These are phyloP conservation scores for Diutina rugosa DNA, from an alignment of 1,139 yeast species.

Conservation along the genomic window DNA sequence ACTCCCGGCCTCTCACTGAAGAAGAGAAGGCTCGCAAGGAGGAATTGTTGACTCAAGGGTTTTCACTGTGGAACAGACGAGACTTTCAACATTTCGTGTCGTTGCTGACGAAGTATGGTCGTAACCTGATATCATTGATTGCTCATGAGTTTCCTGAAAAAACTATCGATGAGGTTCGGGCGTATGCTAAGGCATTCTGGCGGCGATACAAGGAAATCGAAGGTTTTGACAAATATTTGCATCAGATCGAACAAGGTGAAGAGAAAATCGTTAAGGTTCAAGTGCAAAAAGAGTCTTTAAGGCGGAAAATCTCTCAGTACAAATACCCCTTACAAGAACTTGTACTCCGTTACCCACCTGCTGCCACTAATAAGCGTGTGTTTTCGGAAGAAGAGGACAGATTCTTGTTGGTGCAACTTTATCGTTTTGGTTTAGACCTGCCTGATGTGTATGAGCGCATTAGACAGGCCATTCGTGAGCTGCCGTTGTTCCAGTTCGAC, in stretches of 20 bases:
- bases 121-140: slow-evolving; percentile 48
- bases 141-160: slow-evolving; percentile 55
- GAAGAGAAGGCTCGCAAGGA: slow-evolving; percentile 51
- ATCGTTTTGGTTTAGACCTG: slow-evolving; percentile 53
- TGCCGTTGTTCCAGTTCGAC: slow-evolving; percentile 55
- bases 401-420: slow-evolving; percentile 50
- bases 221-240: slow-evolving; percentile 56
- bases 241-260: slow-evolving; percentile 66
- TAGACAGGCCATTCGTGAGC: slow-evolving; percentile 45
- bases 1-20: slow-evolving; percentile 53
- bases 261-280: slow-evolving; percentile 46
- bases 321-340: slow-evolving; percentile 55
- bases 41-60: slow-evolving; percentile 44
- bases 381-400: slow-evolving; percentile 69
- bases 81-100: slow-evolving; percentile 60
- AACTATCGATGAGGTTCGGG: slow-evolving; percentile 52
- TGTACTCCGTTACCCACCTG: slow-evolving; percentile 46
- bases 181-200: slow-evolving; percentile 63
- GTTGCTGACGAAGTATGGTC: slow-evolving; percentile 52
- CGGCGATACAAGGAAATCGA: slow-evolving; percentile 48
- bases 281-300: slow-evolving; percentile 53
- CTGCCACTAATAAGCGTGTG: slow-evolving; percentile 40
- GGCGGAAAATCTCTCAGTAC: slow-evolving; percentile 50
- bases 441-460: slow-evolving; percentile 54
- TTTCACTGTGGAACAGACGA: slow-evolving; percentile 54